Evolutionary conservation across 108 stramenopile genomes (phyloP), one percentile per base, ranked within the genome.

Genomic region (Epithemia pelagica): DNA sequence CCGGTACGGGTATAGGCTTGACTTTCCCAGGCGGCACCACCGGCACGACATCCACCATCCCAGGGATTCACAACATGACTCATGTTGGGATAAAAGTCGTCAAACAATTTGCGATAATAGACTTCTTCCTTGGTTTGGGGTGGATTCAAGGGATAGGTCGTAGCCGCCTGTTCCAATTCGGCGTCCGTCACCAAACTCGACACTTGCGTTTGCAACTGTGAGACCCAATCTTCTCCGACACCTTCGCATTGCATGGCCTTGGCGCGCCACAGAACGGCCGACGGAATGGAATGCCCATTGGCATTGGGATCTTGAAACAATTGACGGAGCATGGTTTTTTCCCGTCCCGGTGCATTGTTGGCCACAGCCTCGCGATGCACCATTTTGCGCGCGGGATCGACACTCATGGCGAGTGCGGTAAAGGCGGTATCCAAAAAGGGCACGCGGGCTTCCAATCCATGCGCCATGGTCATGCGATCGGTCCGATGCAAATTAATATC

Each of bases 241-340:
- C 88, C 88, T 65, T 89, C 88, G 52, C 88, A 89, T 65, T 89
- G 88, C 88, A 89, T 89, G 19, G 88, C 88, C 81, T 89, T 89
- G 30, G 88, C 83, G 33, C 88, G 66, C 88, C 88, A 89, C 28
- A 89, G 58, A 3, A 89, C 79, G 2, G 84, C 82, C 15, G 29
- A 61, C 15, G 88, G 88, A 71, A 89, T 86, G 33, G 70, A 62
- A 66, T 81, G 29, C 0, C 88, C 85, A 62, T 89, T 79, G 25
- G 61, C 69, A 62, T 87, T 87, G 0, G 86, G 83, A 37, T 71
- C 83, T 37, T 82, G 77, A 65, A 87, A 87, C 31, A 87, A 72
- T 57, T 87, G 75, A 59, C 86, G 63, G 32, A 87, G 62, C 53
- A 82, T 68, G 1, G 86, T 82, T 71, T 87, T 87, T 62, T 87